These are phyloP conservation scores for Mucor mucedo DNA, from an alignment of 371 early-diverging fungal genomes.

Conservation along the genomic window DNA sequence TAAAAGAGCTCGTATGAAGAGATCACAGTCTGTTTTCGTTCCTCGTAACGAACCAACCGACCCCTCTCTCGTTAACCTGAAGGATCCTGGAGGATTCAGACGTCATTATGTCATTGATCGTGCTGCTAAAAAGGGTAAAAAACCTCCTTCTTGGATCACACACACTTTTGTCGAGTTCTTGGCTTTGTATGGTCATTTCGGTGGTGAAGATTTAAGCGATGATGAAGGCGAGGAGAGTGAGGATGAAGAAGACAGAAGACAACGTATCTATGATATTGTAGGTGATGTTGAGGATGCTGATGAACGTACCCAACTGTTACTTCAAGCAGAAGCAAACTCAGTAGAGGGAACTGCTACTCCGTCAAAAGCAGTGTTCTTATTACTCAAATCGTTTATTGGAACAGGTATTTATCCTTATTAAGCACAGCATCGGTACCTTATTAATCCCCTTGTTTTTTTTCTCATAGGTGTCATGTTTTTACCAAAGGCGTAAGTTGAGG, in stretches of 20 bases:
- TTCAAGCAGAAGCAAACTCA: constrained; percentile 40
- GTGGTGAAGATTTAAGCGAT: constrained; percentile 90
- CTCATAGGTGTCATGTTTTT: constrained; percentile 34
- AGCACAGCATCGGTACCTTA: neutral
- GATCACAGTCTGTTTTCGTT: constrained; percentile 43
- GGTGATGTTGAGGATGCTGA: constrained; percentile 22
- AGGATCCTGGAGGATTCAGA: constrained; percentile 89
- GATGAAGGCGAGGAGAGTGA: constrained; percentile 81
- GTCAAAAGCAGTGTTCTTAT: constrained; percentile 72
- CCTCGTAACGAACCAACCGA: constrained; percentile 36
- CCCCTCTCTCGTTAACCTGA: constrained; percentile 46
- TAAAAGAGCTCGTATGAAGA: constrained; percentile 34
- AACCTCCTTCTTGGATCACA: constrained; percentile 74
- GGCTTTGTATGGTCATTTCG: constrained; percentile 93
- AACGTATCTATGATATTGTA: constrained; percentile 7
- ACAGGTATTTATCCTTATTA: constrained; percentile 75
- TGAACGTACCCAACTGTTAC: constrained; percentile 54
- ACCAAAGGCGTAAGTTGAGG: constrained; percentile 27
- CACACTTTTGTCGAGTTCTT: constrained; percentile 92
- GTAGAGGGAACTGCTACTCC: constrained; percentile 75
- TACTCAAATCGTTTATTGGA: constrained; percentile 81
- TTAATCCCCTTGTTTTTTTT: neutral
- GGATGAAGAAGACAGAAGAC: constrained; percentile 42
- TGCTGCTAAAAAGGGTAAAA: constrained; percentile 69
- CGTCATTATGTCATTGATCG: constrained; percentile 80